A percentile compares a stretch with the other conserved stretches of the same genome.
phyloP scores from a whole-genome alignment of 2,329 filamentous ascomycete genomes.

The Aspergillus proliferans region DNA sequence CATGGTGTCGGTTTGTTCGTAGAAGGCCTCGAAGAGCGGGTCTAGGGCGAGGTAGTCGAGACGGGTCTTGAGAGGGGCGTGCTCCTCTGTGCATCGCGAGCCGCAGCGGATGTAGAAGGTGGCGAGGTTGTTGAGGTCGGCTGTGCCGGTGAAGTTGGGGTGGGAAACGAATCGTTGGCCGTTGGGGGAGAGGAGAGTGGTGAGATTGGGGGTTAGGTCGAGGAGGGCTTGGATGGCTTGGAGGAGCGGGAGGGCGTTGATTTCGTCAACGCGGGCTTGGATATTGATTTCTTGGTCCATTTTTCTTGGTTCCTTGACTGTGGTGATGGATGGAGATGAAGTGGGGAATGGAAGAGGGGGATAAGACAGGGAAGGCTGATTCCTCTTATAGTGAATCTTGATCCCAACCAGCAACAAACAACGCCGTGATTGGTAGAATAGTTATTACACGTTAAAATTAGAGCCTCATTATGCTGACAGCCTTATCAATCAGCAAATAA shows the following conservation, averaged over 20 bases:
- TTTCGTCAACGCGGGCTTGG: slow-evolving; percentile 7
- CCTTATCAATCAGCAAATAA: too few relatives aligned
- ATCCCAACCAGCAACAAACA: too few relatives aligned
- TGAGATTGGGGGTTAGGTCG: slow-evolving; percentile 9
- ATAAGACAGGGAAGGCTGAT: neutral
- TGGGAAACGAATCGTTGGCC: slow-evolving; percentile 9
- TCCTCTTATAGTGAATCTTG: too few relatives aligned
- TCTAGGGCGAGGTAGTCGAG: slow-evolving; percentile 12
- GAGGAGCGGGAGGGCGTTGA: slow-evolving; percentile 6
- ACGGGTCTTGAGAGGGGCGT: slow-evolving; percentile 12
- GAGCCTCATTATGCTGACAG: too few relatives aligned
- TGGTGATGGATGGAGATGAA: neutral
- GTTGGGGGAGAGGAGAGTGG: slow-evolving; percentile 6
- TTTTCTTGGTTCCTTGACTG: neutral
- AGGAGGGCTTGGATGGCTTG: slow-evolving; percentile 8
- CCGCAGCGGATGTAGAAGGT: slow-evolving; percentile 8
- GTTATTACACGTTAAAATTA: too few relatives aligned
- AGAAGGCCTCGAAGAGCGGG: slow-evolving; percentile 8
- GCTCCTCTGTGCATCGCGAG: slow-evolving; percentile 8
- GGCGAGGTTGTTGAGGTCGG: slow-evolving; percentile 12
- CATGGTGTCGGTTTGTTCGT: slow-evolving; percentile 1
- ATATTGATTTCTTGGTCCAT: neutral
- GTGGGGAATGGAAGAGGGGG: neutral
- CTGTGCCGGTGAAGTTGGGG: slow-evolving; percentile 8
- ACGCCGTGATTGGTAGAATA: too few relatives aligned